Evolutionary conservation across 371 early-diverging fungal species (phyloP), one percentile per base, ranked within the genome.

Genomic region (Haplosporangium sp.): DNA sequence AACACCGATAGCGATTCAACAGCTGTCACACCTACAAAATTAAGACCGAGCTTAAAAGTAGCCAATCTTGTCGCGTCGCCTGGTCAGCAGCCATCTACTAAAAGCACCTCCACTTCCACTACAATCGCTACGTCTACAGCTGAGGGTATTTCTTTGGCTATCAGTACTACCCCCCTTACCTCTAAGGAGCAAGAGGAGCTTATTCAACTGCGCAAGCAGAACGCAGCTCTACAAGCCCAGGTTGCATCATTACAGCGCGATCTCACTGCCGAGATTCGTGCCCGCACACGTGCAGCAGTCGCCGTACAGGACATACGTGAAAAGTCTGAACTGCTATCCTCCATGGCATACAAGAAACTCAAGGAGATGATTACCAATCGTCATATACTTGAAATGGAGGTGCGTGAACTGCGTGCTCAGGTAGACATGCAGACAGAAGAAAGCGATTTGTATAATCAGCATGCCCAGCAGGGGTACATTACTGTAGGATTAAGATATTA

Each of bases 301-400:
- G 84, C 87, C 37, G 75, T 88, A 65, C 83, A 86, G 52, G 84
- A 85, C 61, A 81, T 86, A 9, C 74, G 78, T 19, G 88, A 89
- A 53, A 85, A 89, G 56, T 87, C 84, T 61, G 88, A 89, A 63
- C 83, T 86, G 50, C 61, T 89, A 3, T 85, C 85, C 35, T 88
- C 88, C 4, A 63, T 87, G 47, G 88, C 89, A 1, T 89, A 88
- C 75, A 85, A 85, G 71, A 89, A 87, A 60, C 66, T 89, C 9
- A 81, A 87, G 63, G 85, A 87, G 60, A 82, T 89, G 76, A 72
- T 81, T 13, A 75, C 72, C 27, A 72, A 81, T 27, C 75, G 82
- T 34, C 82, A 81, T 60, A 72, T 81, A 3, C 69, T 81, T 17
- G 82, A 81, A 56, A 81, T 81, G 82, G 82, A 81, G 52, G 69